A percentile compares a stretch with the other conserved stretches of the same genome.
These are phyloP conservation scores for Penicillium sp. DNA, from an alignment of 2,329 filamentous ascomycete genomes.

Conservation along the genomic window DNA sequence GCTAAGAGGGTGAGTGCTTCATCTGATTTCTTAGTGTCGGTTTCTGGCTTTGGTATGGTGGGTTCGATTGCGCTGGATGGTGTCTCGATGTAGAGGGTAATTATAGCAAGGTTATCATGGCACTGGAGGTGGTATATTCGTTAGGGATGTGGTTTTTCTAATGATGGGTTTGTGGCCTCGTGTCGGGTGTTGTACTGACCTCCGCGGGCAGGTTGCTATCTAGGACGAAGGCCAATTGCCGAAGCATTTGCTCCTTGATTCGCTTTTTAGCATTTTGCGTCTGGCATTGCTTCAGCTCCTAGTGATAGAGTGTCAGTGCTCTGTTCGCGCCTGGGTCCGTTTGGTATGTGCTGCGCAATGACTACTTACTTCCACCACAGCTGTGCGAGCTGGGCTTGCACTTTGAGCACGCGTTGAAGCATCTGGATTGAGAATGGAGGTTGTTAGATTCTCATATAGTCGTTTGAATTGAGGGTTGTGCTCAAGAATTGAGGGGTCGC, in stretches of 20 bases:
- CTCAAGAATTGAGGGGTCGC: constrained; percentile 39
- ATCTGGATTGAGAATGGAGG: constrained; percentile 39
- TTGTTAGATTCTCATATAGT: constrained; percentile 42
- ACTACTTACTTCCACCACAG: constrained; percentile 33
- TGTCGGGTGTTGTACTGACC: constrained; percentile 21
- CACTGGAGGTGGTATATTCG: constrained; percentile 20
- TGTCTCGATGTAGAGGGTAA: constrained; percentile 39
- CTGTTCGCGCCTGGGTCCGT: neutral
- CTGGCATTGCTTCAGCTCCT: constrained; percentile 39
- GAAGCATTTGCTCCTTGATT: constrained; percentile 33
- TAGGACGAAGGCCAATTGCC: constrained; percentile 33
- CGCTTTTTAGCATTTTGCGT: constrained; percentile 33
- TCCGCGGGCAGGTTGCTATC: constrained; percentile 35
- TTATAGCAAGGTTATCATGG: constrained; percentile 36
- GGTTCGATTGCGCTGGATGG: constrained; percentile 21
- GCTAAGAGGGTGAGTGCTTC: constrained; percentile 33
- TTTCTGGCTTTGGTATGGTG: constrained; percentile 13
- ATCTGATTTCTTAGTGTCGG: constrained; percentile 12
- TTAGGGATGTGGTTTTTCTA: neutral
- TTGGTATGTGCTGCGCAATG: neutral
- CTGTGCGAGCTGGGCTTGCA: constrained; percentile 30
- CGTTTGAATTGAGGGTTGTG: constrained; percentile 45
- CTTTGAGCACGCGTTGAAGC: constrained; percentile 38
- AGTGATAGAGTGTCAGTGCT: neutral
- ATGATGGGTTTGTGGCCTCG: neutral